Conservation (phyloP, 768 basidiomycete genomes). For the Rhizopogon rudus region DNA sequence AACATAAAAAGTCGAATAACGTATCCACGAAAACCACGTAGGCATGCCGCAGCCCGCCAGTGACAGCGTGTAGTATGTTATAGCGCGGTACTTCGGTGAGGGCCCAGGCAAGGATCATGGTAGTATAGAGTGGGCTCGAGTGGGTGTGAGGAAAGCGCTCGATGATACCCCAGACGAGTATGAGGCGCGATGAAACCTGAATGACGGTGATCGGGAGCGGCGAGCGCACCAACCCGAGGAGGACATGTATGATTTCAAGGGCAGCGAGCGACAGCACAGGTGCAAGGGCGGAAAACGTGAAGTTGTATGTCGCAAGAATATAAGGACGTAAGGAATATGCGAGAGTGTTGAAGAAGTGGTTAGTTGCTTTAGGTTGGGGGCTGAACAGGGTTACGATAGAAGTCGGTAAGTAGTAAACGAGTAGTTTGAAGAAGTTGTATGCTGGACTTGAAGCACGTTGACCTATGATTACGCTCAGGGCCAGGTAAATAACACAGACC, state of each 20-base stretch:
- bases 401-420: slow-evolving; percentile 18
- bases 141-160: slow-evolving; percentile 40
- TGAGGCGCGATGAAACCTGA: slow-evolving; percentile 79
- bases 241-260: slow-evolving; percentile 79
- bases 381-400: slow-evolving; percentile 4
- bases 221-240: slow-evolving; percentile 75
- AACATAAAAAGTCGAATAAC: slow-evolving; percentile 91
- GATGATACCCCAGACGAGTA: slow-evolving; percentile 80
- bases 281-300: slow-evolving; percentile 56
- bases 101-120: slow-evolving; percentile 93
- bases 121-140: slow-evolving; percentile 73
- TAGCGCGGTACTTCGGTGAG: slow-evolving; percentile 90
- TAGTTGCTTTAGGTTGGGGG: slow-evolving; percentile 17
- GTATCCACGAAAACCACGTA: slow-evolving; percentile 62
- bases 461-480: slow-evolving; percentile 39
- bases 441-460: neutral
- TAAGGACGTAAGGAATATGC: slow-evolving; percentile 29
- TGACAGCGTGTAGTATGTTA: slow-evolving; percentile 69
- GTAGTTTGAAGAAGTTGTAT: slow-evolving; percentile 36
- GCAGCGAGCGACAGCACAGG: slow-evolving; percentile 80
- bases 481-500: slow-evolving; percentile 60
- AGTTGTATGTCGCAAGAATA: slow-evolving; percentile 43
- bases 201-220: slow-evolving; percentile 68
- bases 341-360: slow-evolving; percentile 32
- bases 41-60: slow-evolving; percentile 51